Evolutionary conservation across 2,329 filamentous ascomycete genomes (phyloP), one percentile per base, ranked within the genome.

Genomic region (Aspergillus pseudoterreus): DNA sequence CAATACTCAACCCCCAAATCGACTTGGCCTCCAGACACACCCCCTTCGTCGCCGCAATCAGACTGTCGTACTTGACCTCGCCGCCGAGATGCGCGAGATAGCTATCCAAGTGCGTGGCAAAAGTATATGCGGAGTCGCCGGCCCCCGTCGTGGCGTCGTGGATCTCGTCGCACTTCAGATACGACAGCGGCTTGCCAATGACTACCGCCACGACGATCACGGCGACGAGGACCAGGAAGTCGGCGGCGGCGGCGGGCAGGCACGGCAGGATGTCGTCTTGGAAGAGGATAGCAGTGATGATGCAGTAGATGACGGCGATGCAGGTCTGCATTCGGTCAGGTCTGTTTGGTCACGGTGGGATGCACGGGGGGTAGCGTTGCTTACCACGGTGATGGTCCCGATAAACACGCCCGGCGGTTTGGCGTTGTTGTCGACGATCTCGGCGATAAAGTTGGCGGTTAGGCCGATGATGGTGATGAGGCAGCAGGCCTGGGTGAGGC

Each of bases 11-110:
- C 1, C 90, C 91, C 92, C 91, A 96, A 58, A 94, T 82, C 14
- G 87, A 83, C 79, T 95, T 95, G 69, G 91, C 84, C 76, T 94
- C 85, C 64, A 85, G 84, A 75, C 92, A 96, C 50, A 88, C 87
- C 15, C 80, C 65, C 66, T 78, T 80, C 11, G 77, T 83, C 8
- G 79, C 77, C n/a, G 81, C 81, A 42, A 82, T 81, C 80, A 81
- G 85, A 51, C 75, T 70, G 12, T 65, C 63, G 53, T 83, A 75
- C 17, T 75, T 72, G 50, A 84, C 65, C 38, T 68, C 75, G 6
- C 75, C 74, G n/a, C 76, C 77, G 45, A 76, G 68, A 44, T 75
- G 74, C 50, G 76, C 75, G 33, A 83, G 65, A 54, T 80, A 82
- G 53, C 73, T 74, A 19, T 75, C 74, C 4, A 84, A 65, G 10